Percentiles rank a stretch among this genome's conserved stretches.
Conservation (phyloP, 352 stramenopile species). For the Hyaloperonospora brassicae region DNA sequence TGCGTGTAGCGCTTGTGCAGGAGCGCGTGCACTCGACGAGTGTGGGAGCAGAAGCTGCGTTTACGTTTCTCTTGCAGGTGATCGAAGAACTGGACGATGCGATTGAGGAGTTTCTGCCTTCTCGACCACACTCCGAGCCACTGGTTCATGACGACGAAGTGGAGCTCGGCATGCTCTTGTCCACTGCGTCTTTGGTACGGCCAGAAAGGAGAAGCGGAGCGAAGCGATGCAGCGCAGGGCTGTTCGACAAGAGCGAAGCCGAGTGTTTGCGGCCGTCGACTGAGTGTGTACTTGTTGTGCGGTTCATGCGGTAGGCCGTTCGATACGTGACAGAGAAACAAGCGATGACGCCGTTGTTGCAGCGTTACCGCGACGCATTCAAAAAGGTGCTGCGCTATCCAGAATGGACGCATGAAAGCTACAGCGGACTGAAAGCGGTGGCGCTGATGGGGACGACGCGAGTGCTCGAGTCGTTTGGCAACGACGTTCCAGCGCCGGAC, state of each 20-base stretch:
- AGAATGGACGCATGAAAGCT: slow-evolving; percentile 31
- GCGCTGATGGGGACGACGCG: slow-evolving; percentile 58
- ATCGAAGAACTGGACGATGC: slow-evolving; percentile 56
- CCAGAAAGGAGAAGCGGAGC: not conserved
- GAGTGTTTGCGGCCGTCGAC: not conserved
- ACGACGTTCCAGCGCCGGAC: slow-evolving; percentile 26
- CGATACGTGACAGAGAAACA: slow-evolving; percentile 69
- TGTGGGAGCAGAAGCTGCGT: slow-evolving; percentile 47
- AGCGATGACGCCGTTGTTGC: slow-evolving; percentile 46
- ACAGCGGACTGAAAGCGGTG: slow-evolving; percentile 37
- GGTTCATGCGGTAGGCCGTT: slow-evolving; percentile 33
- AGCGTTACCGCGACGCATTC: slow-evolving; percentile 47
- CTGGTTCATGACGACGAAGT: slow-evolving; percentile 51
- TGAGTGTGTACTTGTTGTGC: not conserved
- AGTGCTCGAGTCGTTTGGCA: slow-evolving; percentile 56
- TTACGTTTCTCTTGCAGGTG: slow-evolving; percentile 56
- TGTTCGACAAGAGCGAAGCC: not conserved
- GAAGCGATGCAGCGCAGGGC: too few relatives aligned
- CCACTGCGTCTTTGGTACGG: slow-evolving; percentile 45
- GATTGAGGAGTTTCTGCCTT: slow-evolving; percentile 28
- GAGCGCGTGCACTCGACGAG: slow-evolving; percentile 67
- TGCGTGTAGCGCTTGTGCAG: slow-evolving; percentile 50
- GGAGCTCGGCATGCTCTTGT: slow-evolving; percentile 62
- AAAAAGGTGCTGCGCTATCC: slow-evolving; percentile 43
- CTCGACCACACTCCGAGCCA: slow-evolving; percentile 15